Evolutionary conservation across 176 grass and related monocot species (phyloP).

Genomic region (Sorghum bicolor): Sorghum_bicolor_NCBIv3 NC_012879.2:7349001-7349500

Average conservation of each 20-base stretch:
- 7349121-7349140: slow-evolving; percentile 15
- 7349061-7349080: slow-evolving; percentile 26
- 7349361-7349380: neutral
- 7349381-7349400: neutral
- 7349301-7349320: neutral
- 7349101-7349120: slow-evolving; percentile 21
- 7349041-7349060: slow-evolving; percentile 15
- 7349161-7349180: neutral
- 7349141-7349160: slow-evolving; percentile 18
- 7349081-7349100: slow-evolving; percentile 43
- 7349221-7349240: neutral
- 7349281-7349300: neutral
- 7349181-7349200: neutral
- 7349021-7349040: slow-evolving; percentile 37
- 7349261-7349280: slow-evolving; percentile 7
- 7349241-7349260: neutral
- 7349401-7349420: neutral
- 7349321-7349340: neutral
- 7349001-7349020: slow-evolving; percentile 32
- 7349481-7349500: neutral
- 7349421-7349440: neutral
- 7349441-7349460: neutral
- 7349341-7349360: slow-evolving; percentile 27
- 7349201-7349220: neutral
- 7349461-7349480: neutral